These are phyloP conservation scores for Halenospora varia DNA, from an alignment of 495 filamentous ascomycete genomes.

Conservation along the genomic window DNA sequence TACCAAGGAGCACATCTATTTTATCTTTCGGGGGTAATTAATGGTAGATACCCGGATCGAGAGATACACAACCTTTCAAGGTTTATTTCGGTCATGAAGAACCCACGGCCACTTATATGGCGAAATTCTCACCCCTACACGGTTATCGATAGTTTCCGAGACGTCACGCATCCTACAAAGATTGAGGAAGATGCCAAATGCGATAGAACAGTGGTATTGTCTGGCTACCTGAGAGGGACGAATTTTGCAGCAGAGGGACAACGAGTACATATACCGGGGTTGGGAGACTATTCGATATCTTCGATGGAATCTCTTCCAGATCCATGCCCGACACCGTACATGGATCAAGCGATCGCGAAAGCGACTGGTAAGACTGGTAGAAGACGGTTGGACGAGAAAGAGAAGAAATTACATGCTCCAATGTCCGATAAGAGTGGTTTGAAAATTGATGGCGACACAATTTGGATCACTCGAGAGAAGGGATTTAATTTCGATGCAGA, in stretches of 20 bases:
- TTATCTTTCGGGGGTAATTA: constrained; percentile 91
- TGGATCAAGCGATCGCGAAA: constrained; percentile 80
- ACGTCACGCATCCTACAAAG: constrained; percentile 86
- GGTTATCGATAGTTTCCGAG: constrained; percentile 87
- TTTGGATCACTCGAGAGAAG: constrained; percentile 55
- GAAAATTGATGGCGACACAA: constrained; percentile 54
- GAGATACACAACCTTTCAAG: constrained; percentile 93
- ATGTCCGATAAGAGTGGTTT: constrained; percentile 98
- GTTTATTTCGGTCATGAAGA: constrained; percentile 98
- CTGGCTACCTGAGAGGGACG: constrained; percentile 92
- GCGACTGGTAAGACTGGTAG: constrained; percentile 72
- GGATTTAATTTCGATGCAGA: constrained; percentile 75
- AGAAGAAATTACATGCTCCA: constrained; percentile 91
- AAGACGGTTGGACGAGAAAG: constrained; percentile 84
- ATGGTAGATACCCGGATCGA: constrained; percentile 92
- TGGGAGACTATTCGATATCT: constrained; percentile 87
- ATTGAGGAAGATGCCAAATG: constrained; percentile 85
- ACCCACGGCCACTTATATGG: constrained; percentile 93
- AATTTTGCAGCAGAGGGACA: constrained; percentile 88
- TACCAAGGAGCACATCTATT: constrained; percentile 97
- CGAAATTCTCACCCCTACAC: constrained; percentile 93
- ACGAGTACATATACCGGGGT: constrained; percentile 85
- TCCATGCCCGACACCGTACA: constrained; percentile 89
- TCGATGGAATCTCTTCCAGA: constrained; percentile 84
- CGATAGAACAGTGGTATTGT: constrained; percentile 84